These are phyloP conservation scores for Delphinella strobiligena DNA, from an alignment of 2,329 filamentous ascomycete genomes.

Conservation along the genomic window DNA sequence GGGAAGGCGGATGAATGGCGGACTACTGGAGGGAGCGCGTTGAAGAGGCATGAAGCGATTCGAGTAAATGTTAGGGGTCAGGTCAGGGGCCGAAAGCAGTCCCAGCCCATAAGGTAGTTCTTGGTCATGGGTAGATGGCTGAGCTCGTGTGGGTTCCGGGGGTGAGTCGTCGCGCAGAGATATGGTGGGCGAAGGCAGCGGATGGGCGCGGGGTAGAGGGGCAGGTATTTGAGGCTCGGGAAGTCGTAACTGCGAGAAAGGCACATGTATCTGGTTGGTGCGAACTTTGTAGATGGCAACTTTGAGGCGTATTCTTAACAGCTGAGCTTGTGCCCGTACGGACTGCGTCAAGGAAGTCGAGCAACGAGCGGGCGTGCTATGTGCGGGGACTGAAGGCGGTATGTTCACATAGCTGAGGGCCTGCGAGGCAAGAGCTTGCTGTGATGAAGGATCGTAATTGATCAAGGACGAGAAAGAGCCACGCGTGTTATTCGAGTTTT, in stretches of 20 bases:
- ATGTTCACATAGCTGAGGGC: background rate
- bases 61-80: slow-evolving; percentile 6
- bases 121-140: background rate
- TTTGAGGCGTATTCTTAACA: slow-evolving; percentile 54
- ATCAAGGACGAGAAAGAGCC: slow-evolving; percentile 36
- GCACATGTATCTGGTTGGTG: slow-evolving; percentile 57
- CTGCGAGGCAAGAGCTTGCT: slow-evolving; percentile 17
- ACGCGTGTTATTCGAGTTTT: slow-evolving; percentile 20
- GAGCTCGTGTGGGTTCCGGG: background rate
- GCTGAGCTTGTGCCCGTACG: slow-evolving; percentile 40
- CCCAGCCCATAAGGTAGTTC: slow-evolving; percentile 1
- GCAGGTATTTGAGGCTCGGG: slow-evolving; percentile 5
- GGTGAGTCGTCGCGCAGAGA: slow-evolving; percentile 2
- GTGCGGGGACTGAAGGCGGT: background rate
- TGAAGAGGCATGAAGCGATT: slow-evolving; percentile 6
- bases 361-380: background rate
- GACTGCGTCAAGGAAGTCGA: background rate
- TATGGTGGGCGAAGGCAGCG: slow-evolving; percentile 1
- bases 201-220: background rate
- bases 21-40: slow-evolving; percentile 5
- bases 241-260: slow-evolving; percentile 44
- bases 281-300: slow-evolving; percentile 65
- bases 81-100: slow-evolving; percentile 5
- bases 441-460: slow-evolving; percentile 34
- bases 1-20: slow-evolving; percentile 4